Evolutionary conservation across 164 flowering plant genomes (phyloP), one percentile per base, ranked within the genome.

Genomic region (Sedum album): DNA sequence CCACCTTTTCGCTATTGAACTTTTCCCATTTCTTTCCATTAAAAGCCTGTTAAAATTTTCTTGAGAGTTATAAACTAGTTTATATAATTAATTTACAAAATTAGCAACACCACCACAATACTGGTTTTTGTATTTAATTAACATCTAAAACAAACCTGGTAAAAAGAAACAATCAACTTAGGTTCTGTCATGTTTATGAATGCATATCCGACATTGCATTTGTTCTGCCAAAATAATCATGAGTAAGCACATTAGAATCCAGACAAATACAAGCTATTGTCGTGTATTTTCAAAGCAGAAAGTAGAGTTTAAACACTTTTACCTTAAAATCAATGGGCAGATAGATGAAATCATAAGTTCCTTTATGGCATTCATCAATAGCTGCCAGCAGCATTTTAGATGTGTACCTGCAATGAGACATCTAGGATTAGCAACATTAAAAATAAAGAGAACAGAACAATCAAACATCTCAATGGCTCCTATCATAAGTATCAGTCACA

Each of bases 131-230:
- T 5, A 51, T n/a, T 51, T 51, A n/a, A n/a, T 26, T 10, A 2
- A 38, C 13, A 68, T 68, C 38, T 15, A 30, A 72, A 69, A 72
- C 60, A 67, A 85, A 44, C 88, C 86, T 85, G 77, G 73, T 77
- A 80, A 70, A 85, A 83, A 31, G 85, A 84, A 65, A 85, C 55
- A 17, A 85, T 85, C 46, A 74, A 75, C 66, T 73, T 38, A 36
- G 89, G 89, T 67, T 83, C 85, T 14, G 69, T 76, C 89, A 85
- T 83, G 74, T 83, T 85, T 75, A 85, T 85, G 70, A 85, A 85
- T 48, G 89, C 89, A 76, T 85, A 83, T 2, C 89, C 89, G 26
- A 85, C 89, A 68, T 85, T 85, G 77, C 89, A 85, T 69, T 85
- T 85, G 73, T 85, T 85, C 89, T 85, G 85, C 49, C 35, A 51